Evolutionary conservation across 75 land plant genomes (phyloP).

Genomic region (Pinus tabuliformis): DNA sequence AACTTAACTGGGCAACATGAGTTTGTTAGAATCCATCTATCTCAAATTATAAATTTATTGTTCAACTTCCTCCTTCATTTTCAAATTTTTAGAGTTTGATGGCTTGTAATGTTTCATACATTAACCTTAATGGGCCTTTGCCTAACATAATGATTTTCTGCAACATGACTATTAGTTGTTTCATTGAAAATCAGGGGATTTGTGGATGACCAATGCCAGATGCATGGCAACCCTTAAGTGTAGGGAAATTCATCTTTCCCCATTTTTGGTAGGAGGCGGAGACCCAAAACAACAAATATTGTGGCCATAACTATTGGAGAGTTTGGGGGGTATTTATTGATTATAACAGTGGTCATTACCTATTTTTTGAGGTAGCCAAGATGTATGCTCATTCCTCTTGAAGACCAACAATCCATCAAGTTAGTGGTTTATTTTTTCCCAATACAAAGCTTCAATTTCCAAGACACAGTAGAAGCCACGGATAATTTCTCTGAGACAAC

Average conservation of each 20-base stretch:
- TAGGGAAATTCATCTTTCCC: slow-evolving; percentile 12
- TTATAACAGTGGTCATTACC: slow-evolving; percentile 47
- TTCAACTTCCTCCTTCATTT: too few species aligned
- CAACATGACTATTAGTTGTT: slow-evolving; percentile 12
- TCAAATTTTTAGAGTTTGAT: too few species aligned
- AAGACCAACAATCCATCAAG: slow-evolving; percentile 31
- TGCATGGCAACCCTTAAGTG: slow-evolving; percentile 14
- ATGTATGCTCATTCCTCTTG: too few species aligned
- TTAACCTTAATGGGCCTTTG: slow-evolving; percentile 37
- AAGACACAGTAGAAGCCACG: slow-evolving; percentile 67
- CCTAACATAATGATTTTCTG: slow-evolving; percentile 46
- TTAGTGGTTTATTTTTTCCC: slow-evolving; percentile 44
- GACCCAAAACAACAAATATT: slow-evolving; percentile 29
- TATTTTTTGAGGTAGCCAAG: not conserved
- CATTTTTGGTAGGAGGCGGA: not conserved
- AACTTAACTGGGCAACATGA: slow-evolving; percentile 20
- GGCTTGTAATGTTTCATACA: too few species aligned
- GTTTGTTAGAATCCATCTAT: too few species aligned
- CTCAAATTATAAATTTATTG: too few species aligned
- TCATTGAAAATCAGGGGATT: slow-evolving; percentile 72
- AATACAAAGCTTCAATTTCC: slow-evolving; percentile 57
- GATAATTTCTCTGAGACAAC: slow-evolving; percentile 62
- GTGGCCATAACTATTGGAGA: slow-evolving; percentile 54
- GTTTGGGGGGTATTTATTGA: slow-evolving; percentile 51
- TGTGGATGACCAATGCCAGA: slow-evolving; percentile 59